These are phyloP conservation scores for Blastobotrys muscicola DNA, from an alignment of 805 yeast genomes.

Conservation along the genomic window DNA sequence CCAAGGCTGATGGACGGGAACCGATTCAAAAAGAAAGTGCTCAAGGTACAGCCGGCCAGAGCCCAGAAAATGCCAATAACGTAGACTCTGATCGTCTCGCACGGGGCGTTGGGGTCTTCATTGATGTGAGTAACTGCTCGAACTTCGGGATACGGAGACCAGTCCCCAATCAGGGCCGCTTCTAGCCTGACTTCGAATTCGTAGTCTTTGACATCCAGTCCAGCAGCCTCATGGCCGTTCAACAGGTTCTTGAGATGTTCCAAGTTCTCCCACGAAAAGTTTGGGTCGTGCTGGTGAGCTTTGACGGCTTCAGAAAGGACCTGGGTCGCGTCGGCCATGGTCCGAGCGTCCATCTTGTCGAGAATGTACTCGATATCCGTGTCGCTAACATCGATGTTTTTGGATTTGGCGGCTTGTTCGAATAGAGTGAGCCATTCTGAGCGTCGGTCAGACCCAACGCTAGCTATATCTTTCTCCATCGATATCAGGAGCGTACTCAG, in stretches of 20 bases:
- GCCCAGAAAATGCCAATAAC: conserved; percentile 30
- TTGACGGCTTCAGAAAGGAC: conserved; percentile 33
- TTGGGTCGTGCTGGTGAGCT: conserved; percentile 40
- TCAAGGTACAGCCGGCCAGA: conserved; percentile 42
- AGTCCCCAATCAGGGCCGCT: conserved; percentile 30
- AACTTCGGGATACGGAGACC: conserved; percentile 49
- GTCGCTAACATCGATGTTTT: too few relatives aligned
- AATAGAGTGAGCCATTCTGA: too few relatives aligned
- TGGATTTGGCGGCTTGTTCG: too few relatives aligned
- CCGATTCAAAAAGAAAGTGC: conserved; percentile 47
- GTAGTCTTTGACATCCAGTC: neutral
- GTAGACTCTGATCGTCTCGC: conserved; percentile 42
- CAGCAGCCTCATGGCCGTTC: neutral
- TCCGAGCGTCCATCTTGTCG: conserved; percentile 3
- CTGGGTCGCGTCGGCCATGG: conserved; percentile 32
- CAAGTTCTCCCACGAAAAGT: conserved; percentile 33
- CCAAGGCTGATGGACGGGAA: conserved; percentile 37
- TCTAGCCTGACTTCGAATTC: conserved; percentile 24
- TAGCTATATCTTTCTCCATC: too few relatives aligned
- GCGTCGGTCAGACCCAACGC: too few relatives aligned
- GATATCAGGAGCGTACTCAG: too few relatives aligned
- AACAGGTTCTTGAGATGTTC: conserved; percentile 25
- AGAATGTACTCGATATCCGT: neutral
- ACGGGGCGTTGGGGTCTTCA: conserved; percentile 37
- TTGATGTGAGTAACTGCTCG: conserved; percentile 42